Evolutionary conservation across 2,329 filamentous ascomycete species (phyloP), one percentile per base, ranked within the genome.

Genomic region (Exophiala calicioides): DNA sequence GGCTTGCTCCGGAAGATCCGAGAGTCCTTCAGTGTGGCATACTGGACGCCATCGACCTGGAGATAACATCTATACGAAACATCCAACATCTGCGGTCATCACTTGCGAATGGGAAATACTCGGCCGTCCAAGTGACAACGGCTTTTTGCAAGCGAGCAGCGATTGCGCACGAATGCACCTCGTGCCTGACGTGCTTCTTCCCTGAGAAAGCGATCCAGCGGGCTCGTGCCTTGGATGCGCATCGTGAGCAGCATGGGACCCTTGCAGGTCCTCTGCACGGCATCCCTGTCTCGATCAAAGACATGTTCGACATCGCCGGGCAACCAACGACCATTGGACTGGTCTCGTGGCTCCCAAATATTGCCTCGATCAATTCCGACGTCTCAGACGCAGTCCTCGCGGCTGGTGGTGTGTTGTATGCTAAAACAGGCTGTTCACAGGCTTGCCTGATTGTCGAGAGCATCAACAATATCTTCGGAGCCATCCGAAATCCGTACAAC

Each of bases 201-300:
- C 68, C 35, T 65, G 69, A 7, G 78, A 76, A 1, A 65, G 65
- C 24, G 57, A 61, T 12, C 67, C 79, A 0, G 78, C 80, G 48
- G 62, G 64, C 4, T 55, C 29, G 29, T n/a, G 29, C n/a, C 29
- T 31, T 31, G 29, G 29, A 31, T 10, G 29, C 29, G 29, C 29
- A 65, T 21, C 65, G 52, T 27, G 49, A 58, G 29, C 41, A 65
- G 8, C 61, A 71, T 47, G 64, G 65, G 5, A 61, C 60, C 40
- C 68, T 77, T 0, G 58, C 77, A 1, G 82, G 81, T 0, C 79
- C 80, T 1, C 68, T 85, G 0, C 81, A 85, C 56, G 81, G 81
- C 3, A 66, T 84, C 2, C 81, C 81, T 3, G 63, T 84, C 26
- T 81, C 68, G 37, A 50, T 75, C 16, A 75, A 75, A 50, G 72